phyloP scores from a whole-genome alignment of 352 stramenopile genomes.

The Peronosclerospora sorghi region DNA sequence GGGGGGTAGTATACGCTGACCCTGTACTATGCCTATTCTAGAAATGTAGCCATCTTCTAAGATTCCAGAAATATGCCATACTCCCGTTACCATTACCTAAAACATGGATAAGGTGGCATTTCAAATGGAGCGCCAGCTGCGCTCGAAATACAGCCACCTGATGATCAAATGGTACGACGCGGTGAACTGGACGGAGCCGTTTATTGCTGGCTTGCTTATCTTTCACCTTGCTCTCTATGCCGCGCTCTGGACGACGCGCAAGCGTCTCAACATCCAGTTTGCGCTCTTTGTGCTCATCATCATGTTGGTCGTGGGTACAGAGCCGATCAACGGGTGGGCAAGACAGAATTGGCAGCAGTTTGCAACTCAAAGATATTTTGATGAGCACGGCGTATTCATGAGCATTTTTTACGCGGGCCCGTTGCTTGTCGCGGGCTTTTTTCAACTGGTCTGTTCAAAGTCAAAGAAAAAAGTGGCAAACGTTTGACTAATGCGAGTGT shows the following conservation, averaged over 20 bases:
- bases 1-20: too few relatives aligned
- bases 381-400: conserved; percentile 70
- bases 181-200: conserved; percentile 68
- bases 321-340: conserved; percentile 57
- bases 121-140: conserved; percentile 58
- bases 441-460: conserved; percentile 45
- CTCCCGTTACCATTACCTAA: background rate
- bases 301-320: conserved; percentile 36
- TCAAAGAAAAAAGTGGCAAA: background rate
- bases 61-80: background rate
- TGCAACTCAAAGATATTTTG: conserved; percentile 79
- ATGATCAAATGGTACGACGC: conserved; percentile 78
- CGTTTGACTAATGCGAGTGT: too few relatives aligned
- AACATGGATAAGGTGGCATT: conserved; percentile 50
- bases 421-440: conserved; percentile 61
- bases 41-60: background rate
- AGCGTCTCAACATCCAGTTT: conserved; percentile 44
- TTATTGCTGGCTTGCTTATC: conserved; percentile 45
- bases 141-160: conserved; percentile 55
- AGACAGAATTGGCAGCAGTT: conserved; percentile 46
- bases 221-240: conserved; percentile 48
- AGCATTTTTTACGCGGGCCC: conserved; percentile 72
- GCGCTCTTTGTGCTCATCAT: conserved; percentile 60
- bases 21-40: too few relatives aligned
- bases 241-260: conserved; percentile 42